Evolutionary conservation across 2,329 filamentous ascomycete species (phyloP).

Genomic region (Berkeleyomyces rouxiae): DNA sequence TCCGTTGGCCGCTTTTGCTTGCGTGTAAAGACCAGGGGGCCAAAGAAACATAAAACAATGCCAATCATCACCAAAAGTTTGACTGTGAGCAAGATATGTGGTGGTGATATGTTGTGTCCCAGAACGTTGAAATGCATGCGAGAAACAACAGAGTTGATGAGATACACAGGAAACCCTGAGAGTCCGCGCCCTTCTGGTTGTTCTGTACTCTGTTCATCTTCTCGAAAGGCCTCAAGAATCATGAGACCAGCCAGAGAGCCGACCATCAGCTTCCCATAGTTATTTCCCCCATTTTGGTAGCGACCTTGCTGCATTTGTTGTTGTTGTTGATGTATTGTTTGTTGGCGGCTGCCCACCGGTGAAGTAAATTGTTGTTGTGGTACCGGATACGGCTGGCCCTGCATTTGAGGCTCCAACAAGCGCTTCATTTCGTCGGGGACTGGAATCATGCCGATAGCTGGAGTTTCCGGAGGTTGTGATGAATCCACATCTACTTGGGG

Average conservation of each 20-base stretch:
- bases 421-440: conserved; percentile 51
- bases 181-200: conserved; percentile 49
- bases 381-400: conserved; percentile 36
- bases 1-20: background rate
- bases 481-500: conserved; percentile 30
- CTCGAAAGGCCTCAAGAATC: conserved; percentile 66
- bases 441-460: conserved; percentile 42
- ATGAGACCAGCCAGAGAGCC: conserved; percentile 84
- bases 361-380: conserved; percentile 32
- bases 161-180: conserved; percentile 43
- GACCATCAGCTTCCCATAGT: conserved; percentile 70
- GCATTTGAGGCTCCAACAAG: conserved; percentile 40
- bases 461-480: conserved; percentile 27
- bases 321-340: conserved; percentile 38
- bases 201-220: conserved; percentile 48
- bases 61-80: conserved; percentile 37
- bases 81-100: conserved; percentile 32
- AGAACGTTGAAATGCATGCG: conserved; percentile 34
- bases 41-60: conserved; percentile 36
- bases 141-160: conserved; percentile 33
- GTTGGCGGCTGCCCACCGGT: conserved; percentile 33
- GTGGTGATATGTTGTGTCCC: conserved; percentile 33
- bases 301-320: conserved; percentile 28
- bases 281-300: conserved; percentile 35
- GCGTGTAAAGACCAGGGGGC: conserved; percentile 34